A percentile compares a stretch with the other conserved stretches of the same genome.
Conservation (phyloP, 768 basidiomycete genomes). For the Lepiota subincarnata region DNA sequence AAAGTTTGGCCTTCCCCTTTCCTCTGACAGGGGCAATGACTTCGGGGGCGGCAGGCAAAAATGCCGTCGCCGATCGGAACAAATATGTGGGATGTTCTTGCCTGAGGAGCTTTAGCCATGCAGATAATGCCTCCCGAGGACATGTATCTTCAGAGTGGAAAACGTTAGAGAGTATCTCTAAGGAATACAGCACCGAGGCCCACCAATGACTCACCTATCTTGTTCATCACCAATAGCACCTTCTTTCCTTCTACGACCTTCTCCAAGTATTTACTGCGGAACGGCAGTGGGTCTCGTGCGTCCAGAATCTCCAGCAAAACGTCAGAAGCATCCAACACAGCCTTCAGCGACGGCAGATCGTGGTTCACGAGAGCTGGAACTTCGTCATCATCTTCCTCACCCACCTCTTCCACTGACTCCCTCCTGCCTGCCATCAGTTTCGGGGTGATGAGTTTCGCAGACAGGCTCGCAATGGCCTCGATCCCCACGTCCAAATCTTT, state of each 20-base stretch:
- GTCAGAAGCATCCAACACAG: conserved; percentile 75
- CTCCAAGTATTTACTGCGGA: conserved; percentile 64
- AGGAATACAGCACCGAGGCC: not conserved
- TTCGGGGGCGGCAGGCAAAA: conserved; percentile 41
- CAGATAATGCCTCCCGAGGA: conserved; percentile 67
- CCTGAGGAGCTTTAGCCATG: conserved; percentile 67
- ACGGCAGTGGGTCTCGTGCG: conserved; percentile 75
- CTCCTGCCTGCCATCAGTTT: conserved; percentile 29
- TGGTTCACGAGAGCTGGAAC: conserved; percentile 60
- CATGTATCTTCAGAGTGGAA: conserved; percentile 56
- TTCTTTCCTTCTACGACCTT: conserved; percentile 36
- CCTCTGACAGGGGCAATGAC: conserved; percentile 24
- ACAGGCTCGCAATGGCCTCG: conserved; percentile 44
- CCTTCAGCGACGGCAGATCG: conserved; percentile 54
- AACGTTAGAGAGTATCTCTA: not conserved
- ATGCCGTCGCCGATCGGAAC: conserved; percentile 71
- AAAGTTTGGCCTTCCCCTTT: conserved; percentile 42
- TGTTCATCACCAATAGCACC: conserved; percentile 72
- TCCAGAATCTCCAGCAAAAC: conserved; percentile 80
- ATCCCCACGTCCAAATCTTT: conserved; percentile 45
- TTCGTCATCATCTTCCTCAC: conserved; percentile 47
- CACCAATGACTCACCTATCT: conserved; percentile 63
- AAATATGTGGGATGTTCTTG: conserved; percentile 57
- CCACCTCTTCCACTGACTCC: conserved; percentile 25
- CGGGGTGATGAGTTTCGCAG: conserved; percentile 35